Base-by-base conservation (phyloP, 768 basidiomycete species). In the Leucosporidium creatinivorum region DNA sequence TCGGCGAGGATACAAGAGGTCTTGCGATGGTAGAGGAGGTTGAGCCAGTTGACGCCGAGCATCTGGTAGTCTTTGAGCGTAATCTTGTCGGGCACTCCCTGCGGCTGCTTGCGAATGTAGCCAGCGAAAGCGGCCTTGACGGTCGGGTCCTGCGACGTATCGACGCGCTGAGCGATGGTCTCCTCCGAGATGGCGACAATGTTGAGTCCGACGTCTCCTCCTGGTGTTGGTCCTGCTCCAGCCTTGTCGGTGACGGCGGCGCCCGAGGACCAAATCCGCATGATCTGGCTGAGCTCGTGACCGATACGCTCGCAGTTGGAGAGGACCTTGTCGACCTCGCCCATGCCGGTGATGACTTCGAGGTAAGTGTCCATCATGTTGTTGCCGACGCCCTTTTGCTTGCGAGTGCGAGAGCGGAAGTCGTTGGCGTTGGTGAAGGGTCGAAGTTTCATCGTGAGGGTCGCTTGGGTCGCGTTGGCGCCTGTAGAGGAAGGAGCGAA, bases 1-100 rank as follows among this genome's bases (percentile, higher is more conserved):
- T 99, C 96, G 3, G 96, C 96, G 52, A 99, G 83, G 76, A 99
- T 98, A 78, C 94, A 97, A 70, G 91, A 93, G 60, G 89, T 83
- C 66, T 84, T 83, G 74, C 84, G 86, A 66, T 82, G 83, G 78
- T 92, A 93, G 61, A 98, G 80, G 26, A 98, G 79, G 78, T 91
- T 86, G 70, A 99, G 81, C 96, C 96, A 99, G 77, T 98, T 99
- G 62, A 99, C 83, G n/a, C 96, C 96, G 65, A 97, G 82, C 66
- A 98, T 81, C 78, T 99, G 94, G 78, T 99, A 99, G 73, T 94
- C 93, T 81, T 99, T 99, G 75, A 99, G 81, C 74, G 81, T 82
- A 66, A 93, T 60, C 33, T 13, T 61, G 23, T 64, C 62, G 21
- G 68, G 66, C 30, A 76, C 86, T 56, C 83, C 84, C 36, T 85